Conservation (phyloP, 2,329 filamentous ascomycete genomes). For the Penicillium digitatum region DNA sequence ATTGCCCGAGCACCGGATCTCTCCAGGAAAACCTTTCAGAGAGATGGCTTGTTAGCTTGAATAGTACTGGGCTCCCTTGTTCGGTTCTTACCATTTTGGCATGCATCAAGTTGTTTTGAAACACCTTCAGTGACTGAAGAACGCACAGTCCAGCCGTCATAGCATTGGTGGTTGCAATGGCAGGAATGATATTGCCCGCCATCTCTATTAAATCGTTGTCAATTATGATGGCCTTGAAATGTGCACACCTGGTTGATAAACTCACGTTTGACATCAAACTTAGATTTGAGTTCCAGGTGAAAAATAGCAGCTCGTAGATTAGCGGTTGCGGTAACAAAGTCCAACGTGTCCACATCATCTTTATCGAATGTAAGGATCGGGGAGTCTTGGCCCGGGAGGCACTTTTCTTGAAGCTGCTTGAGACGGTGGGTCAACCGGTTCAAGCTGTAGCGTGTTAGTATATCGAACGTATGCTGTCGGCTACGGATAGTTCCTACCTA, state of each 20-base stretch:
- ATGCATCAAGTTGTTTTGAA: conserved; percentile 66
- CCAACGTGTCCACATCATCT: conserved; percentile 88
- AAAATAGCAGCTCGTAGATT: conserved; percentile 90
- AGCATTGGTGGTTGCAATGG: conserved; percentile 96
- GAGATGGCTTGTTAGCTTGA: background rate
- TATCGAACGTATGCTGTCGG: background rate
- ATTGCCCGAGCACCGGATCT: conserved; percentile 58
- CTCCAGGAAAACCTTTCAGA: conserved; percentile 68
- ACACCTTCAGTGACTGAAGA: conserved; percentile 84
- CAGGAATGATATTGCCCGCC: conserved; percentile 98
- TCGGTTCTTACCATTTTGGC: conserved; percentile 63
- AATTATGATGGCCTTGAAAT: background rate
- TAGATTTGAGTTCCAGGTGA: conserved; percentile 78
- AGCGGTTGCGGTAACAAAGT: conserved; percentile 86
- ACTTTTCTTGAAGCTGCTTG: conserved; percentile 57
- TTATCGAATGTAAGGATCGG: conserved; percentile 88
- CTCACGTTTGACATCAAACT: conserved; percentile 85
- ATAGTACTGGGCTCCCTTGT: background rate
- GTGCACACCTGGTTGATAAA: background rate
- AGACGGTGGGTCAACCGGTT: conserved; percentile 71
- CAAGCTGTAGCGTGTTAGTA: conserved; percentile 49
- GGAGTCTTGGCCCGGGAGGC: conserved; percentile 31
- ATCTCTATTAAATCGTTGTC: conserved; percentile 59
- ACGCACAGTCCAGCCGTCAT: conserved; percentile 93
- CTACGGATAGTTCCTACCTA: conserved; percentile 44